Evolutionary conservation across 2,329 filamentous ascomycete genomes (phyloP), one percentile per base, ranked within the genome.

Genomic region (Xylariales sp.): DNA sequence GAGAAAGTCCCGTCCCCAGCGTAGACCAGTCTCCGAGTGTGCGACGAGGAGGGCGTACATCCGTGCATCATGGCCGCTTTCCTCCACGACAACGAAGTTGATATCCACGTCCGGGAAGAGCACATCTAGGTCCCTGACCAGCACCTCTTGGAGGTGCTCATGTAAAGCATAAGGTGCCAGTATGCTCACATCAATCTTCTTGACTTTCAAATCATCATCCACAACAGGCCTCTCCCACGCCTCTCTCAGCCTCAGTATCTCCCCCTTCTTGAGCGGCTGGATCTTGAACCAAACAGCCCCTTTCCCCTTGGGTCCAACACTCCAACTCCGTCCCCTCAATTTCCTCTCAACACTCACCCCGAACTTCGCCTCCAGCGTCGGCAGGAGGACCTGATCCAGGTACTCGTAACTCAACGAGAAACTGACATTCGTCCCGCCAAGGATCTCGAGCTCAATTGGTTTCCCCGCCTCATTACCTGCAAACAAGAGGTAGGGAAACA

Each of bases 401-500:
- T 82, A 84, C 51, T 84, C 78, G 44, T 68, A 80, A n/a, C 71
- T 77, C 1, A 69, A 64, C 1, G 77, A 78, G 51, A 69, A 78
- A 8, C 66, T 62, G 3, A 76, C 71, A 47, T 83, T 82, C 1
- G 78, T 82, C 12, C 79, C 78, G 4, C 78, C 78, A 2, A 69
- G 65, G 5, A 83, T 70, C 14, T 68, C 64, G 4, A 82, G 49
- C 21, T 66, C 64, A 16, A 80, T 60, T 2, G 70, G 66, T 19
- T 69, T 62, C 5, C 51, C 56, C n/a, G 46, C 54, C 5, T 63
- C 60, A 45, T 67, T 65, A n/a, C 67, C 63, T 0, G 75, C 69
- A 43, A 78, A 80, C 5, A 83, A 53, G 1, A 82, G 60, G 45
- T 75, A 80, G 0, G 78, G 79, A 4, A 83, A 61, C 7, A 82